Evolutionary conservation across 164 flowering plant genomes (phyloP), one percentile per base, ranked within the genome.

Genomic region (Paratinospora sagittata): DNA sequence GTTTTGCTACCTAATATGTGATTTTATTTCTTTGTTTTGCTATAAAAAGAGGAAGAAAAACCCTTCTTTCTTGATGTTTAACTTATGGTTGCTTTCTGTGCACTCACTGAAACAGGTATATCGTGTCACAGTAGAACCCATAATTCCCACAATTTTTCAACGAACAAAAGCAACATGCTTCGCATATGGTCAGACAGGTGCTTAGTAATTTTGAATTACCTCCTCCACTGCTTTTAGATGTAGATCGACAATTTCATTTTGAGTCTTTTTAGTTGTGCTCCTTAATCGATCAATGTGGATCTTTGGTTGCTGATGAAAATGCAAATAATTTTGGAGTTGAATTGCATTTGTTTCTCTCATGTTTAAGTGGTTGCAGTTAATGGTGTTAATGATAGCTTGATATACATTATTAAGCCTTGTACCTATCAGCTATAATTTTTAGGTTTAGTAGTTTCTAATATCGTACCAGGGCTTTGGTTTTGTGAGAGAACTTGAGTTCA

Each of bases 141-240:
- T 92, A 49, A 91, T 95, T 76, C 99, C 99, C 34, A 86, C 80
- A 67, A 90, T 95, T 61, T 95, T 95, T 74, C 94, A 92, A 77
- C 80, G 93, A 74, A 91, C 97, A 43, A 95, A 92, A 82, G 99
- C 99, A 66, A 95, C 99, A 43, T 95, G 99, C 83, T 95, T 95
- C 81, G 99, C 99, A 12, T 95, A 95, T 84, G 99, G 99, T 64
- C 99, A 95, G 76, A 95, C 99, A 83, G 98, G 98, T 92, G 52
- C 14, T 72, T 78, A 17, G 52, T 63, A 17, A 58, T 47, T 23
- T 37, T 0, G 23, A 30, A 16, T 70, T 30, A 14, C 65, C 37
- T 73, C 47, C n/a, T 26, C 58, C 17, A 19, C 23, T 26, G 27
- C 2, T n/a, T 65, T 49, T 65, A 3, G 4, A 9, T 34, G 19